Evolutionary conservation across 805 yeast genomes (phyloP).

Genomic region (Sungouiella thailandica): DNA sequence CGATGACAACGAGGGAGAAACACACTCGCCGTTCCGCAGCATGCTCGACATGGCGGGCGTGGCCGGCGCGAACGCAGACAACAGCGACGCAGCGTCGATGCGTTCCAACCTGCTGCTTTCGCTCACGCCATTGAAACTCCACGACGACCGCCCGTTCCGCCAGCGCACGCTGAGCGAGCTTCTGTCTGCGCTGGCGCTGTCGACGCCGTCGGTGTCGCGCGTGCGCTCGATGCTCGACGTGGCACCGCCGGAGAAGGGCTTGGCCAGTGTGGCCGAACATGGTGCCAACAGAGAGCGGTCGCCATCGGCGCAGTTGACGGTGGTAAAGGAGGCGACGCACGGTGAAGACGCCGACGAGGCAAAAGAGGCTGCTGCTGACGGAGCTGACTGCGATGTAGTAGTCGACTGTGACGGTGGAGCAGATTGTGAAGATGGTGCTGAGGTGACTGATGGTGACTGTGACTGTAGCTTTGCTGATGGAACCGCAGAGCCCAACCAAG

Average conservation of each 20-base stretch:
- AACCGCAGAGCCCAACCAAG: background rate
- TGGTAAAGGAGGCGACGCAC: background rate
- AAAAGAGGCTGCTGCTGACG: too few species aligned
- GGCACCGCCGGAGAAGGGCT: slow-evolving; percentile 1
- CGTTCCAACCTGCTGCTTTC: slow-evolving; percentile 24
- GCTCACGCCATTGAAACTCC: slow-evolving; percentile 16
- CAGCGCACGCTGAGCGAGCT: slow-evolving; percentile 9
- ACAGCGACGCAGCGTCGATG: slow-evolving; percentile 17
- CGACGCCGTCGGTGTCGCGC: slow-evolving; percentile 7
- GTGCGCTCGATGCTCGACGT: slow-evolving; percentile 30
- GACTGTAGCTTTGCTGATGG: too few species aligned
- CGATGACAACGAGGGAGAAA: slow-evolving; percentile 9
- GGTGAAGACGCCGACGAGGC: background rate
- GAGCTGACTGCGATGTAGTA: too few species aligned
- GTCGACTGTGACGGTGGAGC: too few species aligned
- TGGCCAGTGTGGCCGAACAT: background rate
- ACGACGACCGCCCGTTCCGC: slow-evolving; percentile 7
- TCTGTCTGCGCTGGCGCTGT: slow-evolving; percentile 8
- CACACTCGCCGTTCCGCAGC: slow-evolving; percentile 30
- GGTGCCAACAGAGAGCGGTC: background rate
- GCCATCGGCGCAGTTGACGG: slow-evolving; percentile 1
- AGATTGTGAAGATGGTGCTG: background rate
- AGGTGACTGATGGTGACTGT: background rate
- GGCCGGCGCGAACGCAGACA: slow-evolving; percentile 5
- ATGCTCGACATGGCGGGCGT: slow-evolving; percentile 32